Evolutionary conservation across 768 basidiomycete genomes (phyloP).

Genomic region (Pleurotus cornucopiae): DNA sequence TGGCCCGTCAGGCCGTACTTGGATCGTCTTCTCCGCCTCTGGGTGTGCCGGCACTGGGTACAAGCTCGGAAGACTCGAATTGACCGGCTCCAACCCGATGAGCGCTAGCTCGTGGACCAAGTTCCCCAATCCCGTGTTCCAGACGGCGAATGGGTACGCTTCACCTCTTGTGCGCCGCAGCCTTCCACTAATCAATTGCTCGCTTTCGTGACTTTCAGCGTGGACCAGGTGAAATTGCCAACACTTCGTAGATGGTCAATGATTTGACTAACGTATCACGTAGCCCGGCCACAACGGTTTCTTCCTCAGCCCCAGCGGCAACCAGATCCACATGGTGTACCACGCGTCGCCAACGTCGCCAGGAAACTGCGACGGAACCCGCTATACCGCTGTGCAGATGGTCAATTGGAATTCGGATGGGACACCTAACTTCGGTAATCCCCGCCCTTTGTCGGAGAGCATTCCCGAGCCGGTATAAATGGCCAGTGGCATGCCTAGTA

Average conservation of each 20-base stretch:
- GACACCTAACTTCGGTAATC: neutral
- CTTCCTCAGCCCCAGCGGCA: slow-evolving; percentile 25
- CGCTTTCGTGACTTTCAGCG: neutral
- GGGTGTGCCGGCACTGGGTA: slow-evolving; percentile 28
- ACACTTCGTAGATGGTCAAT: neutral
- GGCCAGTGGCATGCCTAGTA: no score
- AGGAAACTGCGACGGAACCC: slow-evolving; percentile 10
- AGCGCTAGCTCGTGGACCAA: slow-evolving; percentile 27
- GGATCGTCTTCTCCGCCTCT: slow-evolving; percentile 27
- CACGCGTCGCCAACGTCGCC: slow-evolving; percentile 8
- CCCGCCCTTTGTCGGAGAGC: neutral
- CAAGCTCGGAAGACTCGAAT: slow-evolving; percentile 24
- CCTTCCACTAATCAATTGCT: neutral
- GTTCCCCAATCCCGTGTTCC: slow-evolving; percentile 23
- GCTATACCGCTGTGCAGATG: slow-evolving; percentile 10
- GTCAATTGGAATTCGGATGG: neutral
- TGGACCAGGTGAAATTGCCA: slow-evolving; percentile 1
- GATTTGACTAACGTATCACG: neutral
- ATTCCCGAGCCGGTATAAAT: neutral
- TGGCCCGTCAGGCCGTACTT: slow-evolving; percentile 19
- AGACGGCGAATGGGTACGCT: slow-evolving; percentile 24
- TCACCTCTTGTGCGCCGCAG: neutral
- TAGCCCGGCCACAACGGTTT: slow-evolving; percentile 33
- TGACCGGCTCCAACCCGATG: slow-evolving; percentile 27
- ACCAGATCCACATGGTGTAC: slow-evolving; percentile 20